phyloP scores from a whole-genome alignment of 768 basidiomycete genomes.

The Piloderma croceum region DNA sequence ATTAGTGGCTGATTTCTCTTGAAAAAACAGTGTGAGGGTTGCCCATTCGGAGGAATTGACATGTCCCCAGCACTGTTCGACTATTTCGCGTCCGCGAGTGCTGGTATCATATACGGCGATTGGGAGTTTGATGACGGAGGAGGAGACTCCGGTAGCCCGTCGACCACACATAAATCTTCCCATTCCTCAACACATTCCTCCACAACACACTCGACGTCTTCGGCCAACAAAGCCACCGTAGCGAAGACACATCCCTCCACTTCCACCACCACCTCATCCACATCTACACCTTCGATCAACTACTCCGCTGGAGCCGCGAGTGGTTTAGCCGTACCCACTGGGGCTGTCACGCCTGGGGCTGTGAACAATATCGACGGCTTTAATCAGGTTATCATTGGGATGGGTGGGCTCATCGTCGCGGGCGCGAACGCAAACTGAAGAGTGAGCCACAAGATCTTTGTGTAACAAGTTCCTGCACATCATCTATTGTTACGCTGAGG shows the following conservation, averaged over 20 bases:
- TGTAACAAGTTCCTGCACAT: too few species aligned
- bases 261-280: neutral
- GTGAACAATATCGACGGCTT: conserved; percentile 2
- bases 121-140: conserved; percentile 46
- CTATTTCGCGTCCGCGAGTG: conserved; percentile 39
- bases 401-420: conserved; percentile 4
- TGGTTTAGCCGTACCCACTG: conserved; percentile 1
- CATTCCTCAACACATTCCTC: conserved; percentile 1
- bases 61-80: conserved; percentile 55
- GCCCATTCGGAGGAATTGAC: conserved; percentile 59
- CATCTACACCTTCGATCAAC: conserved; percentile 1
- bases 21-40: conserved; percentile 51
- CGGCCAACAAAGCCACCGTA: conserved; percentile 2
- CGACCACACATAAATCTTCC: too few species aligned
- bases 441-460: too few species aligned
- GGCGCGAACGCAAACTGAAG: too few species aligned
- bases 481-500: too few species aligned
- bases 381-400: conserved; percentile 5
- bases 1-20: too few species aligned
- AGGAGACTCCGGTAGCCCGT: too few species aligned
- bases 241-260: conserved; percentile 1
- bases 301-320: conserved; percentile 5
- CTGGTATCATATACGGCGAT: conserved; percentile 47
- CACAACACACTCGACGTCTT: neutral
- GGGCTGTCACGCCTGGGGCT: conserved; percentile 1